A percentile compares a stretch with the other conserved stretches of the same genome.
These are phyloP conservation scores for Blastobotrys proliferans DNA, from an alignment of 1,139 yeast species.

Conservation along the genomic window DNA sequence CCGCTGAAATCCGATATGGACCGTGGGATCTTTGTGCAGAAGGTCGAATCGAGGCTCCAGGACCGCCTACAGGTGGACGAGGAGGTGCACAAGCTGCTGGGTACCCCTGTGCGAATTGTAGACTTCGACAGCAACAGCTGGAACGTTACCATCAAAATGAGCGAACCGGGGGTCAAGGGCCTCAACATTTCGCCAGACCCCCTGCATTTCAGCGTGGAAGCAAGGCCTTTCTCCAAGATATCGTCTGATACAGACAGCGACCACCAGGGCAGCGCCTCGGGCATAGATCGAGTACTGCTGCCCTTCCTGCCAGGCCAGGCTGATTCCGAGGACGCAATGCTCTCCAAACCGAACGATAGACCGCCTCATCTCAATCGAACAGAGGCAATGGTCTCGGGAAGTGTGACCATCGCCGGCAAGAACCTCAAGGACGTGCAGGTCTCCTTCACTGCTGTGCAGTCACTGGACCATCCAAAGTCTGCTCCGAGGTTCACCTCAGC, in stretches of 20 bases:
- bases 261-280: slow-evolving; percentile 15
- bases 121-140: slow-evolving; percentile 10
- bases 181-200: slow-evolving; percentile 18
- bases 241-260: too few relatives aligned
- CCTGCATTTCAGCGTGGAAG: slow-evolving; percentile 12
- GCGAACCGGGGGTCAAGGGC: slow-evolving; percentile 26
- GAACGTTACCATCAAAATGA: slow-evolving; percentile 19
- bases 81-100: slow-evolving; percentile 21
- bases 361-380: background rate
- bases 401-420: slow-evolving; percentile 13
- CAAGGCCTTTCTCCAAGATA: slow-evolving; percentile 19
- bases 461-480: slow-evolving; percentile 21
- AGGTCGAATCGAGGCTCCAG: slow-evolving; percentile 18
- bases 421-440: slow-evolving; percentile 4
- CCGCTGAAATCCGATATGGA: slow-evolving; percentile 23
- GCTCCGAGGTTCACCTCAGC: slow-evolving; percentile 19
- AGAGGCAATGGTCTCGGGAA: slow-evolving; percentile 25
- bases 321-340: slow-evolving; percentile 22
- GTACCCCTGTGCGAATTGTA: slow-evolving; percentile 18
- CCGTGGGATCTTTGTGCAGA: slow-evolving; percentile 17
- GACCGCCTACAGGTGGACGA: slow-evolving; percentile 25
- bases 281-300: slow-evolving; percentile 21
- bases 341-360: slow-evolving; percentile 8
- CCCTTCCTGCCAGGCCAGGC: slow-evolving; percentile 23
- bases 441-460: slow-evolving; percentile 20